A percentile compares a stretch with the other conserved stretches of the same genome.
Conservation (phyloP, 2,329 filamentous ascomycete species). For the Claviceps sorghi region DNA sequence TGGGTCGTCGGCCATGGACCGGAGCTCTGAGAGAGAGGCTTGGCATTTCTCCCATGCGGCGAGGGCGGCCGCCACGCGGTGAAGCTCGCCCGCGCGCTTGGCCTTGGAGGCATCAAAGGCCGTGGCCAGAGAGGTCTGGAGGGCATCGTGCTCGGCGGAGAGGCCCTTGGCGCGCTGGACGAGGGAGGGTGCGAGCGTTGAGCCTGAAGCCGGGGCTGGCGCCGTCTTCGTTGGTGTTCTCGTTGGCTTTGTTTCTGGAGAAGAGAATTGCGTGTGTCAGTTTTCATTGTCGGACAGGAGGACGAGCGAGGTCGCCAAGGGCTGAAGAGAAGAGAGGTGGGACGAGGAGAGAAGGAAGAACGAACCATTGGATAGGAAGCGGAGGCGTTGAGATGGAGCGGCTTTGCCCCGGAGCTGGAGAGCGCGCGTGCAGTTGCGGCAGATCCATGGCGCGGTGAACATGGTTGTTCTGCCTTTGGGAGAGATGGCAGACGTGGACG, state of each 20-base stretch:
- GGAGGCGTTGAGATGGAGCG: conserved; percentile 15
- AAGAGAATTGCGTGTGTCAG: background rate
- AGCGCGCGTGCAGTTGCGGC: conserved; percentile 20
- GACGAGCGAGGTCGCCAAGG: too few species aligned
- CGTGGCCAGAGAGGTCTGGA: conserved; percentile 35
- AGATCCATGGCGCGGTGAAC: conserved; percentile 22
- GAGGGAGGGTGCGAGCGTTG: conserved; percentile 35
- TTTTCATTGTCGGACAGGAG: background rate
- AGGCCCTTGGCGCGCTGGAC: conserved; percentile 45
- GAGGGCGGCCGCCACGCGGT: conserved; percentile 41
- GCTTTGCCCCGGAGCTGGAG: conserved; percentile 10
- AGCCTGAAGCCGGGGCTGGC: conserved; percentile 1
- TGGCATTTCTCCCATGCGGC: conserved; percentile 42
- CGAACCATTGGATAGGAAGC: conserved; percentile 20
- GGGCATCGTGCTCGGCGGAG: conserved; percentile 39
- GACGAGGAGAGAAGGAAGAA: background rate
- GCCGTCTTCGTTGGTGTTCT: background rate
- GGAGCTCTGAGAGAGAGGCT: conserved; percentile 39
- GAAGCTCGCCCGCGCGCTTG: conserved; percentile 47
- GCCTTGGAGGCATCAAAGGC: conserved; percentile 43
- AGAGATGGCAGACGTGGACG: background rate
- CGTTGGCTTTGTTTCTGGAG: background rate
- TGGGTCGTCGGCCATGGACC: conserved; percentile 27
- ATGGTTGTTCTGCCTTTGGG: conserved; percentile 11
- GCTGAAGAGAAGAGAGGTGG: too few species aligned